Base-by-base conservation (phyloP, 768 basidiomycete species). In the Auricularia sp. region DNA sequence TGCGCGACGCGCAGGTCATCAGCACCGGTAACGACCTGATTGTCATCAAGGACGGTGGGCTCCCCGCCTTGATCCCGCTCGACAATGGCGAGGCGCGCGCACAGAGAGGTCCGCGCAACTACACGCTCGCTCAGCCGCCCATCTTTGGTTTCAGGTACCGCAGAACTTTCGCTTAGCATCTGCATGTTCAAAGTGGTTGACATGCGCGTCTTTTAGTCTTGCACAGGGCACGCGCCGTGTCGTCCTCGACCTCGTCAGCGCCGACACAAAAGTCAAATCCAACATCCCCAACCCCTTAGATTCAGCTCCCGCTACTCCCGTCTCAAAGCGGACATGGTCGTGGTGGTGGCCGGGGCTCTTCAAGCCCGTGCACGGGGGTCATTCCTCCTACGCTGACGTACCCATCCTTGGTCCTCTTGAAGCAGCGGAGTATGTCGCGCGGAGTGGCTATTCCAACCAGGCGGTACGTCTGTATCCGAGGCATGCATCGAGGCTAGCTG, bases 151-250 rank as follows among this genome's bases (percentile, higher is more conserved):
- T 33, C 56, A 34, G 11, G 56, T 59, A 29, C 29, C 29, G 29
- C 29, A 29, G 29, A 29, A 29, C 29, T 29, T 29, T 29, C 29
- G 29, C 29, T 29, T 29, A 29, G 29, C 29, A 29, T 29, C 29
- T 29, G 29, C 29, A 29, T 21, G 54, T 56, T n/a, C 8, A 8
- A 51, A 8, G 14, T 6, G 14, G 47, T 21, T 6, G 6, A 13
- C 47, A 51, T 59, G 24, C 29, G 8, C 6, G 34, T 29, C 33
- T 29, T 75, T 69, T 66, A 62, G 70, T 44, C 64, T 65, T 59
- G 56, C 56, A 33, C 56, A 59, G 56, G 56, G 34, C 42, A 65
- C 59, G 16, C 64, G 59, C 37, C 16, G 42, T 16, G 33, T 65
- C 59, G 64, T 65, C 1, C 47, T 65, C 44, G 64, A 65, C 58